A percentile compares a stretch with the other conserved stretches of the same genome.
Conservation (phyloP, 2,329 filamentous ascomycete genomes). For the Fusarium vanettenii region DNA sequence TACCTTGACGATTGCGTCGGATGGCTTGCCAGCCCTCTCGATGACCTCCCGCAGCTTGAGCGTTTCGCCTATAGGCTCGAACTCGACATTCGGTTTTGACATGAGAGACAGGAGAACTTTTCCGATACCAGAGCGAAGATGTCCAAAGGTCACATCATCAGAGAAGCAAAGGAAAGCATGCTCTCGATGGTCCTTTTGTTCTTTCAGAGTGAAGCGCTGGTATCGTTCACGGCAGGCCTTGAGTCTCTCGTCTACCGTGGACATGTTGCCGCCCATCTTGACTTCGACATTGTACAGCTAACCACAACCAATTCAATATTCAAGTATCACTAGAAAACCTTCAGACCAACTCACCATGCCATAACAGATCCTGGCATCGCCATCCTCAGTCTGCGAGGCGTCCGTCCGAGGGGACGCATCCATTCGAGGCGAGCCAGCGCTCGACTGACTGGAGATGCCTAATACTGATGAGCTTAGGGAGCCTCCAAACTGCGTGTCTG, state of each 20-base stretch:
- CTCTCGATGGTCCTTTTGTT: not conserved
- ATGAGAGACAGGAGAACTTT: not conserved
- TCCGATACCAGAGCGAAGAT: not conserved
- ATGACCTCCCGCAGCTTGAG: slow-evolving; percentile 39
- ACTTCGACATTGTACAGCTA: slow-evolving; percentile 1
- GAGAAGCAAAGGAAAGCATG: not conserved
- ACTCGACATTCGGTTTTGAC: not conserved
- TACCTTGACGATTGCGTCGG: slow-evolving; percentile 42
- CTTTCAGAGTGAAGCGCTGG: not conserved
- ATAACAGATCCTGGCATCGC: not conserved
- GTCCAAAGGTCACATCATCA: not conserved
- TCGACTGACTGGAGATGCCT: not conserved
- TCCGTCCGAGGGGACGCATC: not conserved
- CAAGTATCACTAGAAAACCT: fast-evolving
- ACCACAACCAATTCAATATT: not conserved
- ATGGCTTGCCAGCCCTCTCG: slow-evolving; percentile 36
- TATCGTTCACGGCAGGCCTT: not conserved
- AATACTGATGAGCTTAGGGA: not conserved
- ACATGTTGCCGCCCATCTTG: slow-evolving; percentile 15
- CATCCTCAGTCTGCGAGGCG: not conserved
- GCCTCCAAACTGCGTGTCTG: not conserved
- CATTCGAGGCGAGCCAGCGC: not conserved
- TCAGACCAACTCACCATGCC: not conserved
- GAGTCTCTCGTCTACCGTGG: not conserved
- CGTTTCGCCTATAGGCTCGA: slow-evolving; percentile 18